Base-by-base conservation (phyloP, 192 early-diverging fungal genomes). In the Podila horticola region DNA sequence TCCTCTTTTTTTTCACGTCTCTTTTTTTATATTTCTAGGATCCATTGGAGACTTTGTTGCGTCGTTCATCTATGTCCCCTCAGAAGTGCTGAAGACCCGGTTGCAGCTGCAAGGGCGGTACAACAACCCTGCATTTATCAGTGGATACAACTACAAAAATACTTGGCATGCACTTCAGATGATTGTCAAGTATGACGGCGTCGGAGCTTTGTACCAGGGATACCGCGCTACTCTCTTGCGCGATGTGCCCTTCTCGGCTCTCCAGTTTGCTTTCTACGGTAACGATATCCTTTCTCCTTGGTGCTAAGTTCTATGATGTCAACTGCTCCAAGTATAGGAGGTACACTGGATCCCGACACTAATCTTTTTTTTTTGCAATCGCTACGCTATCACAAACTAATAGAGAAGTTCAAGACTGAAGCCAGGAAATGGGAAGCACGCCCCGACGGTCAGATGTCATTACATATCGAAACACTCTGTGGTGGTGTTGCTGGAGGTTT, bases 21-120 rank as follows among this genome's bases (percentile, higher is more conserved):
- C n/a, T n/a, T n/a, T 55, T 24, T 22, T 55, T 55, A 8, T n/a
- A 19, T 10, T 55, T 12, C 58, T 64, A 84, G 82, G 83, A 50
- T 88, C 88, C 0, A 69, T 90, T n/a, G 88, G 88, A 59, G 88
- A 90, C 68, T 68, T 90, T 24, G 68, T 86, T 30, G 88, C 87
- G 33, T 88, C 87, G 19, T 64, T 86, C 65, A 82, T 90, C 22
- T 90, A 90, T 72, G 88, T 90, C 2, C 88, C 88, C 9, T 90
- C 88, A 12, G 88, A 90, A 57, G 88, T 90, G 4, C 73, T 93
- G 50, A 95, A 95, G 79, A 93, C 92, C 1, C 86, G 94, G 26
- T 84, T 95, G 75, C 94, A 95, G 66, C 84, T 95, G n/a, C 94
- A 95, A 68, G 93, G 93, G 15, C 79, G 88, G 36, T 91, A 90